A percentile compares a stretch with the other conserved stretches of the same genome.
Conservation (phyloP, 345 rosid genomes). For the Citrus unshiu region DNA sequence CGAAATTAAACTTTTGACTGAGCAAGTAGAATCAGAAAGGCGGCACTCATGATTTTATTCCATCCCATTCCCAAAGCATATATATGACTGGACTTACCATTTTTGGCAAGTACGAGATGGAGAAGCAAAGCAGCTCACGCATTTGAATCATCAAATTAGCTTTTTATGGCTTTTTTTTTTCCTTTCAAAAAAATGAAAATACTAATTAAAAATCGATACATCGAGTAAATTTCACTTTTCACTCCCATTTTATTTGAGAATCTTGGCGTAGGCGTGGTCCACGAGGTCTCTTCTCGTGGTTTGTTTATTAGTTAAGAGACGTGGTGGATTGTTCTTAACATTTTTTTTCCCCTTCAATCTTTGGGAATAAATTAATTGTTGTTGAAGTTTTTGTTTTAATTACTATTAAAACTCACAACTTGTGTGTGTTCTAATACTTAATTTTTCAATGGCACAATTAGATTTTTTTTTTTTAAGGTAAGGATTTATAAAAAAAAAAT, state of each 20-base stretch:
- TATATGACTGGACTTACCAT: background rate
- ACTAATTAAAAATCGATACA: too few relatives aligned
- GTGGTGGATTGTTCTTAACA: background rate
- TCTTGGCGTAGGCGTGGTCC: background rate
- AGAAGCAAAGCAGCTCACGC: background rate
- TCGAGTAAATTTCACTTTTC: background rate
- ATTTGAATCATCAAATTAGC: background rate
- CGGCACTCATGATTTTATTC: background rate
- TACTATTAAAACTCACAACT: background rate
- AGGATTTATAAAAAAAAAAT: too few relatives aligned
- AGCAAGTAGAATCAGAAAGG: background rate
- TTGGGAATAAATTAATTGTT: background rate
- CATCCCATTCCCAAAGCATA: background rate
- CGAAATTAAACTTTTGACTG: background rate
- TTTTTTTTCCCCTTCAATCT: background rate
- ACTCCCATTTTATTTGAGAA: constrained; percentile 11
- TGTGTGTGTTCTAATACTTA: background rate
- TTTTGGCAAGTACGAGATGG: background rate
- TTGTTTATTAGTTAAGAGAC: background rate
- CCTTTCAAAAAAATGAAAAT: background rate
- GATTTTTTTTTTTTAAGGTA: too few relatives aligned
- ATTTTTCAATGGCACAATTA: background rate
- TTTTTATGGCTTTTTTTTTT: background rate
- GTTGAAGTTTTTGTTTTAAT: background rate
- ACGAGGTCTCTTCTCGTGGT: background rate